phyloP scores from a whole-genome alignment of 495 filamentous ascomycete species.

The Penicillium robsamsonii region DNA sequence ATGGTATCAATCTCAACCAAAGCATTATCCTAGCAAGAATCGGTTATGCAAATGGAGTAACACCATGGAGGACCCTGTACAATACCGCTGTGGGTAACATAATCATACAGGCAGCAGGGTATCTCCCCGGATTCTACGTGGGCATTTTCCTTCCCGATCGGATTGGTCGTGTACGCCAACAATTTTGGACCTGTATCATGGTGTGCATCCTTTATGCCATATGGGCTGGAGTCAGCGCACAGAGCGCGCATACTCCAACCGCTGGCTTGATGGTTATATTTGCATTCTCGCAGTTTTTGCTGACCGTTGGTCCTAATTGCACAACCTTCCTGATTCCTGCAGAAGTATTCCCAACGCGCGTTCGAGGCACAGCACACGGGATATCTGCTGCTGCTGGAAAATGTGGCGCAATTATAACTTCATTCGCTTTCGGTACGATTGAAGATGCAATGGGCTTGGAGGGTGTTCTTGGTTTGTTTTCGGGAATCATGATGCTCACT shows the following conservation, averaged over 20 bases:
- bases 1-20: conserved; percentile 41
- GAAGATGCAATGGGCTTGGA: conserved; percentile 24
- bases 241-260: conserved; percentile 27
- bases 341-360: conserved; percentile 30
- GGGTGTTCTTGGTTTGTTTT: conserved; percentile 31
- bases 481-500: conserved; percentile 26
- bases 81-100: conserved; percentile 36
- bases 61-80: conserved; percentile 30
- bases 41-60: conserved; percentile 31
- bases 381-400: conserved; percentile 29
- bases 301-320: conserved; percentile 31
- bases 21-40: conserved; percentile 33
- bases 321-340: conserved; percentile 34
- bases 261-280: conserved; percentile 31
- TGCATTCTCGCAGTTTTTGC: conserved; percentile 28
- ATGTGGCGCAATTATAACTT: conserved; percentile 26
- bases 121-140: conserved; percentile 36
- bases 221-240: conserved; percentile 30
- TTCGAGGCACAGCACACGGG: conserved; percentile 28
- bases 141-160: conserved; percentile 35
- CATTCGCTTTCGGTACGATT: conserved; percentile 28
- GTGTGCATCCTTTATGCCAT: conserved; percentile 33
- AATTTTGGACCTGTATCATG: conserved; percentile 28
- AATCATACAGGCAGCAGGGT: conserved; percentile 36
- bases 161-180: conserved; percentile 32